These are phyloP conservation scores for Paraphaeosphaeria sporulosa DNA, from an alignment of 2,329 filamentous ascomycete species.

Conservation along the genomic window DNA sequence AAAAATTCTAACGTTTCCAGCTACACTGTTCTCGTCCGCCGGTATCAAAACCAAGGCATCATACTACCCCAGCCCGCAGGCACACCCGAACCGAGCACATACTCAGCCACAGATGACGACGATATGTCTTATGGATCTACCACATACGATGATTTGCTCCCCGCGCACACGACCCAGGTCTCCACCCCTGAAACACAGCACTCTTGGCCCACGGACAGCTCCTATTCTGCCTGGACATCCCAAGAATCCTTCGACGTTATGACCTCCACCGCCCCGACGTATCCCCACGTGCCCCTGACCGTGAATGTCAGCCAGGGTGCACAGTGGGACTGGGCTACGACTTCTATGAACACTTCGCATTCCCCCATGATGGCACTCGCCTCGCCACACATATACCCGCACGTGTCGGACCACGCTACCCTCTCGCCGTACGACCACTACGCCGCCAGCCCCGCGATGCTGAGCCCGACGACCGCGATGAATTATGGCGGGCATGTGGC, in stretches of 20 bases:
- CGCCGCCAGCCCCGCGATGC: slow-evolving; percentile 23
- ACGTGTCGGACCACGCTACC: slow-evolving; percentile 14
- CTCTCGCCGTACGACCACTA: slow-evolving; percentile 25
- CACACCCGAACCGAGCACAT: slow-evolving; percentile 30
- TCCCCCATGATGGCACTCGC: slow-evolving; percentile 25
- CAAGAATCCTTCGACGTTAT: slow-evolving; percentile 29
- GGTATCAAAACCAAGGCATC: slow-evolving; percentile 42
- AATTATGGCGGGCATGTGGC: slow-evolving; percentile 24
- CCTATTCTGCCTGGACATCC: slow-evolving; percentile 34
- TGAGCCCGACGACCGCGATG: slow-evolving; percentile 18
- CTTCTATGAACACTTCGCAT: slow-evolving; percentile 23
- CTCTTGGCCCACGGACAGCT: slow-evolving; percentile 34
- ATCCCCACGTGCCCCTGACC: slow-evolving; percentile 20
- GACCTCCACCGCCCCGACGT: slow-evolving; percentile 16
- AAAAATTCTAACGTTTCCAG: slow-evolving; percentile 18
- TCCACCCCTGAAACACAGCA: slow-evolving; percentile 27
- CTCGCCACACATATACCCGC: slow-evolving; percentile 20
- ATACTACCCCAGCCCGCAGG: slow-evolving; percentile 30
- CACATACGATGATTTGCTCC: slow-evolving; percentile 27
- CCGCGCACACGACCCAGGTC: slow-evolving; percentile 24
- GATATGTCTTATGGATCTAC: slow-evolving; percentile 22
- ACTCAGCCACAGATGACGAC: slow-evolving; percentile 31
- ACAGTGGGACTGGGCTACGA: slow-evolving; percentile 29
- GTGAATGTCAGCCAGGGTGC: slow-evolving; percentile 19
- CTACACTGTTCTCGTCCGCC: slow-evolving; percentile 42